Evolutionary conservation across 2,329 filamentous ascomycete species (phyloP).

Genomic region (Pseudogymnoascus sp.): DNA sequence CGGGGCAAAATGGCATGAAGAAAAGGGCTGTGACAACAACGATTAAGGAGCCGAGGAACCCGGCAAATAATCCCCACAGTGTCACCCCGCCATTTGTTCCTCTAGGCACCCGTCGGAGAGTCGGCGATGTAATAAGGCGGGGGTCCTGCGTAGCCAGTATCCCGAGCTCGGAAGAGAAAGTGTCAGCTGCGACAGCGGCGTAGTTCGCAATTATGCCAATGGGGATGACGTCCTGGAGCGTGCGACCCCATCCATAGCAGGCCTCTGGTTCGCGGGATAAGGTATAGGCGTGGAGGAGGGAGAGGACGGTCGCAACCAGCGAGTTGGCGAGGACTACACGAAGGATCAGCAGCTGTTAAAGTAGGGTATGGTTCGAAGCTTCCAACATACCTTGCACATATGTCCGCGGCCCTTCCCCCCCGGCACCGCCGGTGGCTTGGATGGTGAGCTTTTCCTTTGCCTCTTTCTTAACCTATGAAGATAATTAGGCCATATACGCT

Average conservation of each 20-base stretch:
- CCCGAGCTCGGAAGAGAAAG: conserved; percentile 89
- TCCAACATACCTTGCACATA: conserved; percentile 61
- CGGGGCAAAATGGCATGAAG: conserved; percentile 60
- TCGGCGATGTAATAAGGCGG: conserved; percentile 76
- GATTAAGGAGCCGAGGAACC: conserved; percentile 62
- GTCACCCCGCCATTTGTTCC: conserved; percentile 95
- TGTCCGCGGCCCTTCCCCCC: conserved; percentile 75
- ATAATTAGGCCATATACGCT: neutral
- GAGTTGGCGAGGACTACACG: conserved; percentile 76
- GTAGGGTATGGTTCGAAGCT: neutral
- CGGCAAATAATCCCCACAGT: conserved; percentile 62
- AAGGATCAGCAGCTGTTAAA: conserved; percentile 14
- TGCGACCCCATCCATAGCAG: conserved; percentile 55
- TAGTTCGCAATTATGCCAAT: conserved; percentile 71
- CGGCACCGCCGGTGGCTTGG: conserved; percentile 62
- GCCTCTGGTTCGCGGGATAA: conserved; percentile 31
- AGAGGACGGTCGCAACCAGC: conserved; percentile 61
- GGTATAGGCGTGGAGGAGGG: conserved; percentile 53
- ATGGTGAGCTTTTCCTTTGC: conserved; percentile 78
- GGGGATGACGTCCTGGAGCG: conserved; percentile 46
- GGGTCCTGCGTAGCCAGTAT: conserved; percentile 73
- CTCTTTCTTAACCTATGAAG: conserved; percentile 70
- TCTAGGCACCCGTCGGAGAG: conserved; percentile 69
- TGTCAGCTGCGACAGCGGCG: conserved; percentile 85
- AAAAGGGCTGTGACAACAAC: conserved; percentile 58